A percentile compares a stretch with the other conserved stretches of the same genome.
Conservation (phyloP, 768 basidiomycete species). For the Candolleomyces aberdarensis region DNA sequence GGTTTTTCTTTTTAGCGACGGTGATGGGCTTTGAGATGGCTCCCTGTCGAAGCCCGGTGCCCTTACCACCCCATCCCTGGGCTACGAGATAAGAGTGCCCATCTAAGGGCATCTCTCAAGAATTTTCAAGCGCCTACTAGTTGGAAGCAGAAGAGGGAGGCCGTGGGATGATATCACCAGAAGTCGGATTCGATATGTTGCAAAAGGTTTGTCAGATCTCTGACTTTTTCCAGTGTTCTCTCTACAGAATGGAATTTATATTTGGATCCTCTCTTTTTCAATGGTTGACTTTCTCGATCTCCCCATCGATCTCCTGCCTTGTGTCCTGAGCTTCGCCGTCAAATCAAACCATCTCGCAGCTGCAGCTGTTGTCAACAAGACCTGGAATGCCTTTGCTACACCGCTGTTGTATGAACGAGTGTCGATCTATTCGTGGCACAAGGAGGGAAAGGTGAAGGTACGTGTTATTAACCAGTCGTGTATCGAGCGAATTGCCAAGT, state of each 20-base stretch:
- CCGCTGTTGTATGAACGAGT: constrained; percentile 55
- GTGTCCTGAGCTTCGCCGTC: constrained; percentile 47
- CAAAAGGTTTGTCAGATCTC: not conserved
- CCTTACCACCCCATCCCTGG: constrained; percentile 89
- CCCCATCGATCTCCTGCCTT: constrained; percentile 62
- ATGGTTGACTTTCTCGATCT: constrained; percentile 45
- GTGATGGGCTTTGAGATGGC: constrained; percentile 75
- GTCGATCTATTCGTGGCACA: constrained; percentile 71
- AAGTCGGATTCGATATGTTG: not conserved
- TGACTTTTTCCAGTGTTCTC: not conserved
- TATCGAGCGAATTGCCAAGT: not conserved
- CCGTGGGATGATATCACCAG: not conserved
- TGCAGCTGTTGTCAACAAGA: constrained; percentile 55
- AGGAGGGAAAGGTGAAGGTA: constrained; percentile 59
- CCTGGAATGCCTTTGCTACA: constrained; percentile 50
- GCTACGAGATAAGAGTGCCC: constrained; percentile 68
- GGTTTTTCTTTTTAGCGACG: constrained; percentile 78
- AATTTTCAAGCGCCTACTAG: not conserved
- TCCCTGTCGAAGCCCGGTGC: constrained; percentile 80
- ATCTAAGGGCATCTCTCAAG: constrained; percentile 57
- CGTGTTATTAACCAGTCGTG: not conserved
- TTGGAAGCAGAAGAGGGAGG: not conserved
- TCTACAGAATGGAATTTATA: not conserved
- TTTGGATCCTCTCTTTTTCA: not conserved
- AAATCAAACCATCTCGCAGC: constrained; percentile 50